Conservation (phyloP, 2,329 filamentous ascomycete genomes). For the Blastomyces percursus region DNA sequence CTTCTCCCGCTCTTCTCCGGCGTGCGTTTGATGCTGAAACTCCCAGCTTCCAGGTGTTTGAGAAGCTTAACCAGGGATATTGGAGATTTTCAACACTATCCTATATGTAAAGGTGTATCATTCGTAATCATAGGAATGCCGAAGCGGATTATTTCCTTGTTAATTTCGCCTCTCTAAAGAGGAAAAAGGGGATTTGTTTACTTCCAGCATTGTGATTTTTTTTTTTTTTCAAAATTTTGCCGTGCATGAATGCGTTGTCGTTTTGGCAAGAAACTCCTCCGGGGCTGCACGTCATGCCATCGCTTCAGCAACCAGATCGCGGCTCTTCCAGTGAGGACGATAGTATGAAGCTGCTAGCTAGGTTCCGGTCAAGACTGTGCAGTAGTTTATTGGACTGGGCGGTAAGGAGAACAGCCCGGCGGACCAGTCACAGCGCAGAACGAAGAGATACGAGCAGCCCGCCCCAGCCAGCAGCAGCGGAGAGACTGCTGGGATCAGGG, state of each 20-base stretch:
- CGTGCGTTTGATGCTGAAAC: slow-evolving; percentile 5
- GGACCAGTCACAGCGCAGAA: background rate
- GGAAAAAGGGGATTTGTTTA: background rate
- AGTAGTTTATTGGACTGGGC: slow-evolving; percentile 3
- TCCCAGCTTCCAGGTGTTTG: background rate
- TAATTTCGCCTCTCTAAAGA: background rate
- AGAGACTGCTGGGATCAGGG: background rate
- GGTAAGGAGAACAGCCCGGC: background rate
- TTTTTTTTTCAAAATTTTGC: background rate
- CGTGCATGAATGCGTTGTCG: background rate
- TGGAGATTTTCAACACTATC: background rate
- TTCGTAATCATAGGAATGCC: background rate
- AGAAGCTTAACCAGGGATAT: background rate
- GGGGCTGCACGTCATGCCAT: slow-evolving; percentile 3
- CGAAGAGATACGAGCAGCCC: background rate
- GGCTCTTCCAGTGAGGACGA: background rate
- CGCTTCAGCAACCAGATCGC: slow-evolving; percentile 2
- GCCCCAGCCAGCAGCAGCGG: background rate
- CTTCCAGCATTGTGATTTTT: background rate
- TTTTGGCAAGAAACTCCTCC: background rate
- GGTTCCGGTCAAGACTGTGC: slow-evolving; percentile 1
- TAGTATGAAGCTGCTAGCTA: background rate
- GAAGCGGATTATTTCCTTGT: background rate
- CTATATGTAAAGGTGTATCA: background rate
- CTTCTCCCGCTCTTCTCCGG: background rate